A percentile compares a stretch with the other conserved stretches of the same genome.
These are phyloP conservation scores for Botrytis paeoniae DNA, from an alignment of 2,329 filamentous ascomycete species.

Conservation along the genomic window DNA sequence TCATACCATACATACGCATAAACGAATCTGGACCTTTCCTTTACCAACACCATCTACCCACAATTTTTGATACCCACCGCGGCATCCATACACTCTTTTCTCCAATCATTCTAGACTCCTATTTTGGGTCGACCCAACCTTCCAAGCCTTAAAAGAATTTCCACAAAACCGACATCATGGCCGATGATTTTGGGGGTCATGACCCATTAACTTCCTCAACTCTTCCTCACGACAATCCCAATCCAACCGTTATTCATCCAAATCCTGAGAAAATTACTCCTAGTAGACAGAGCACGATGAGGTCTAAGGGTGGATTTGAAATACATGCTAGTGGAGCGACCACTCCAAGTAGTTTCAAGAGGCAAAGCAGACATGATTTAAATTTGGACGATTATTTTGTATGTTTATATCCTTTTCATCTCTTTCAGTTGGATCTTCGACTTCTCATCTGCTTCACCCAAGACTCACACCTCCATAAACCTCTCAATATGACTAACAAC, in stretches of 20 bases:
- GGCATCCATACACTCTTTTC: neutral
- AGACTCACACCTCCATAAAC: neutral
- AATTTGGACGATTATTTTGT: conserved; percentile 35
- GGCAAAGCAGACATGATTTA: conserved; percentile 16
- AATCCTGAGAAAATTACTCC: neutral
- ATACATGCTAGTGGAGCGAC: conserved; percentile 7
- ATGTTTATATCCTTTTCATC: conserved; percentile 17
- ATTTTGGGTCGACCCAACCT: too few species aligned
- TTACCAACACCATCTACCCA: neutral
- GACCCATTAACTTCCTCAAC: conserved; percentile 5
- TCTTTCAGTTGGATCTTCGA: neutral
- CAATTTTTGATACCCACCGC: neutral
- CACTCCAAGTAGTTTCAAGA: conserved; percentile 19
- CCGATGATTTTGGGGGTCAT: conserved; percentile 8
- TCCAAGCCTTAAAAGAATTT: neutral
- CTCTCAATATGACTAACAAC: conserved; percentile 6
- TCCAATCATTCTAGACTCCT: conserved; percentile 6
- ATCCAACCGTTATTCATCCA: neutral
- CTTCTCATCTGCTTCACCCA: neutral
- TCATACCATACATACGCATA: neutral
- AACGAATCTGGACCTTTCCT: neutral
- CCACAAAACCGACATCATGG: conserved; percentile 16
- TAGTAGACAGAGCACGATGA: conserved; percentile 15
- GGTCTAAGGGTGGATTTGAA: conserved; percentile 11
- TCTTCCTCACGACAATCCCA: conserved; percentile 2